These are phyloP conservation scores for Durusdinium trenchii DNA, from an alignment of 73 alveolate species.

Conservation along the genomic window DNA sequence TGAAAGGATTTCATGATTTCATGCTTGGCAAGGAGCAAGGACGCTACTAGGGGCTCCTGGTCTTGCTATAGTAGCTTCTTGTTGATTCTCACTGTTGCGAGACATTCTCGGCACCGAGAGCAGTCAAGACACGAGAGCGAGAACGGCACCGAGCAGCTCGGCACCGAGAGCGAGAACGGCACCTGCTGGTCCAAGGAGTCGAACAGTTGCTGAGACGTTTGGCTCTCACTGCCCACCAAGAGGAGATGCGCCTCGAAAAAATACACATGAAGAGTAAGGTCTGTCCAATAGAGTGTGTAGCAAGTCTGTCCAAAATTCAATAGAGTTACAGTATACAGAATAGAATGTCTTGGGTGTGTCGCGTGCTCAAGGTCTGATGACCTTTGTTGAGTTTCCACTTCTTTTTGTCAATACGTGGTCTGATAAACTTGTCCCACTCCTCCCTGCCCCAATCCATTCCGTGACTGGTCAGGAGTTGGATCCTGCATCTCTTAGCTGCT, in stretches of 20 bases:
- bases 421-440: not conserved
- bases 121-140: not conserved
- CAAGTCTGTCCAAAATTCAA: no score
- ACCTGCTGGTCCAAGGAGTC: constrained; percentile 32
- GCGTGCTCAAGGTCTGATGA: not conserved
- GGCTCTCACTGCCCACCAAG: not conserved
- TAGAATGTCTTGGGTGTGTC: not conserved
- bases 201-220: constrained; percentile 20
- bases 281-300: no score
- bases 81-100: not conserved
- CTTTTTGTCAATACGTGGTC: no score
- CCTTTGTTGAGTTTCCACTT: not conserved
- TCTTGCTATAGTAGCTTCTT: no score
- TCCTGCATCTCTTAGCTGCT: no score
- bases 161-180: not conserved
- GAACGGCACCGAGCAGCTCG: not conserved
- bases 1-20: no score
- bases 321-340: no score
- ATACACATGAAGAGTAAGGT: no score
- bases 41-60: no score
- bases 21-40: no score
- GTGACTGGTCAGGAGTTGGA: no score
- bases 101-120: not conserved
- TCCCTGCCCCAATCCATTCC: no score
- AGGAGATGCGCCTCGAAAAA: not conserved